Evolutionary conservation across 202 grass and related monocot species (phyloP), one percentile per base, ranked within the genome.

Genomic region (Elaeis oleifera): DNA sequence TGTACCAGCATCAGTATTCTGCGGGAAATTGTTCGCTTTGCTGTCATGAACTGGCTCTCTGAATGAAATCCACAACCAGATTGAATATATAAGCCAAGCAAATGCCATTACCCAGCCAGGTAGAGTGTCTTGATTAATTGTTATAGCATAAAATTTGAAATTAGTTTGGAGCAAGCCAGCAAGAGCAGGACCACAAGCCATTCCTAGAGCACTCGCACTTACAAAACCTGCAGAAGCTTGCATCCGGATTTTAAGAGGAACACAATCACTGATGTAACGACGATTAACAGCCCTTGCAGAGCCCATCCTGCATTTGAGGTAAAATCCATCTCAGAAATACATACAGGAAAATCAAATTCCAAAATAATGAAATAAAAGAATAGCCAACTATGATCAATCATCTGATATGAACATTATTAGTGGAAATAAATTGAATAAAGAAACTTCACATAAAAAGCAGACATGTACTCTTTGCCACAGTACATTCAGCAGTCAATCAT

Each of bases 21-120:
- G 71, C 66, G 53, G 60, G 54, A 21, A 19, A 50, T 65, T 49
- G 50, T 83, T 54, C 27, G 65, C 69, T 44, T 89, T 79, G 50
- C 58, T 62, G 54, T 77, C 70, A 85, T 75, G 80, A 70, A 74
- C 68, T 13, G 91, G 91, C 74, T 96, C 91, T 72, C 83, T 91
- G 64, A 96, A 96, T 0, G 79, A 74, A 64, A 91, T 63, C 11
- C 68, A 85, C 54, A 90, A 73, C 87, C 87, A 90, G 66, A 90
- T 31, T 71, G 90, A 75, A 74, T 96, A 90, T 39, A 84, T 16
- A 11, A 96, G 79, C 91, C 91, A 96, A 72, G 87, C 64, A 71
- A 85, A 70, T 65, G 76, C 81, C 91, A 96, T 96, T 65, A 96
- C 51, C 91, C 91, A 96, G 73, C 91, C 91, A 85, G 91, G 91